Base-by-base conservation (phyloP, 2,329 filamentous ascomycete species). In the Cladosporium halotolerans region DNA sequence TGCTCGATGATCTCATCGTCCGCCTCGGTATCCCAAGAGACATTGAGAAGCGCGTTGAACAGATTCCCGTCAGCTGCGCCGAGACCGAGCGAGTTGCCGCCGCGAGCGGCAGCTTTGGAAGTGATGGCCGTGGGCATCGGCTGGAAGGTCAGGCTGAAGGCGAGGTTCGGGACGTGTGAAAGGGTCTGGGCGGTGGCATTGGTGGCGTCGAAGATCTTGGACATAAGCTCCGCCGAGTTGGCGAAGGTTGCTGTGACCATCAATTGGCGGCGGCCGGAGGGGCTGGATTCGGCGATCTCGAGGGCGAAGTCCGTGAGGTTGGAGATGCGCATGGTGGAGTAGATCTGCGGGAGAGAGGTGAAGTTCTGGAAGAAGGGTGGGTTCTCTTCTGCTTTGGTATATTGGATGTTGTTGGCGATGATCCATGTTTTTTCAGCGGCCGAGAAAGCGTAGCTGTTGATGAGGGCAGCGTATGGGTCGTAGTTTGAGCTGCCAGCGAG, bases 381-480 rank as follows among this genome's bases (percentile, higher is more conserved):
- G 43, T 54, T 51, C 8, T 45, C 34, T 14, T 56, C 58, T 11
- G 58, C 45, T 31, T 59, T 54, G n/a, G 62, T 62, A 53, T 63
- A 63, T 41, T 57, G 50, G 18, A 61, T n/a, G 51, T 58, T 59
- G 54, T 48, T 57, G n/a, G 52, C 49, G 14, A 48, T 50, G 42
- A 19, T 50, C 56, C 57, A 59, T 16, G 36, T 33, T 10, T 53
- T 53, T 19, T 42, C 46, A 18, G 57, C 55, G n/a, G 54, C 19
- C 19, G 53, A 54, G 46, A 51, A 60, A 23, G 56, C 54, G 36
- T 58, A 41, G 18, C 13, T 56, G 36, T 54, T 45, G 52, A 62
- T 60, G 11, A 60, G 36, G n/a, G 58, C 54, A 11, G 58, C 62
- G 48, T 61, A 58, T 3, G 48, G 55, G 45, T 62, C 61, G 45